Evolutionary conservation across 129 eudicot genomes (phyloP).

Genomic region (Heracleum sosnowskyi): DNA sequence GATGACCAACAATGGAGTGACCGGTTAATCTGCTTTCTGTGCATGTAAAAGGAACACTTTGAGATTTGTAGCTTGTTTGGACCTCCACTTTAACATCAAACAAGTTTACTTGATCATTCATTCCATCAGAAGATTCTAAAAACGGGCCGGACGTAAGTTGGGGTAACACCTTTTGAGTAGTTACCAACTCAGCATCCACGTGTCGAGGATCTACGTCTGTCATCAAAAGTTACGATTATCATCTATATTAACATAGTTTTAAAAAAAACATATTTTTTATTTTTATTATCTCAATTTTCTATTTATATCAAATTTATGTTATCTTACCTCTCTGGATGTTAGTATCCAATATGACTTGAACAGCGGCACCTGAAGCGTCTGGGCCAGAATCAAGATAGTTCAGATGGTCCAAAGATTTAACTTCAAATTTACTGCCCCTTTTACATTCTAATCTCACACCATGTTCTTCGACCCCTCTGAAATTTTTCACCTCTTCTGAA

Average conservation of each 20-base stretch:
- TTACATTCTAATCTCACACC: not conserved
- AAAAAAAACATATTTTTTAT: constrained; percentile 4
- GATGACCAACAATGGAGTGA: constrained; percentile 50
- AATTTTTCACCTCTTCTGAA: not conserved
- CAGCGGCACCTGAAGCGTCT: not conserved
- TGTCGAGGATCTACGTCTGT: not conserved
- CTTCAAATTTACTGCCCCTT: not conserved
- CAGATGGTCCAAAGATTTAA: not conserved
- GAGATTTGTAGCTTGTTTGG: constrained; percentile 32
- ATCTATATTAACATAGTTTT: not conserved
- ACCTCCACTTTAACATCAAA: constrained; percentile 59
- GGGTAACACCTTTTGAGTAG: constrained; percentile 33
- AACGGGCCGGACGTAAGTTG: constrained; percentile 29
- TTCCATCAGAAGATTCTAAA: constrained; percentile 26
- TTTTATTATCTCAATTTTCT: constrained; percentile 45
- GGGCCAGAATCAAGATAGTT: not conserved
- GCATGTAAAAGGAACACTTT: constrained; percentile 51
- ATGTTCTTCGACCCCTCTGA: not conserved
- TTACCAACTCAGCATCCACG: constrained; percentile 6
- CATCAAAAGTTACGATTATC: not conserved
- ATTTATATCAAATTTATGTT: constrained; percentile 51
- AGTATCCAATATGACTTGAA: constrained; percentile 10
- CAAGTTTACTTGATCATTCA: constrained; percentile 17
- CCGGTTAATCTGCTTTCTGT: constrained; percentile 49
- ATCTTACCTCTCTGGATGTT: constrained; percentile 37